These are phyloP conservation scores for Diaporthe vaccinii DNA, from an alignment of 2,329 filamentous ascomycete genomes.

Conservation along the genomic window DNA sequence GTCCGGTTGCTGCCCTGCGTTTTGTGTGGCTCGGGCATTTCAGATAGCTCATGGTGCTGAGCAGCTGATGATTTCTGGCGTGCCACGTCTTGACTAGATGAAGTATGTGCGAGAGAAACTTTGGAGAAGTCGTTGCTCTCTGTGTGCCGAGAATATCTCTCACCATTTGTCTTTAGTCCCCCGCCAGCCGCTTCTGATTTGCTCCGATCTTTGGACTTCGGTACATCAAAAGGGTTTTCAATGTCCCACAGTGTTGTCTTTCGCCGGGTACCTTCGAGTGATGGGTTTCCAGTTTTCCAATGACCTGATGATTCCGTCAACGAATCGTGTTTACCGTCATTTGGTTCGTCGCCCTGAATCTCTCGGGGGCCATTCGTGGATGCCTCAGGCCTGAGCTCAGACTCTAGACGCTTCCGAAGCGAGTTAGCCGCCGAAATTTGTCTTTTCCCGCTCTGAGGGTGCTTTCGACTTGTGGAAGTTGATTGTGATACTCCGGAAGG, in stretches of 20 bases:
- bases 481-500: not conserved
- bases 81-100: not conserved
- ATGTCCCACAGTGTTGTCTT: conserved; percentile 27
- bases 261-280: not conserved
- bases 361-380: not conserved
- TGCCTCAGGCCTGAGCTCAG: not conserved
- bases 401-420: conserved; percentile 25
- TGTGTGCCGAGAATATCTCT: not conserved
- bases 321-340: not conserved
- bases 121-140: not conserved
- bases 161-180: not conserved
- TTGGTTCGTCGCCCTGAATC: not conserved
- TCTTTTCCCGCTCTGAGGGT: not conserved
- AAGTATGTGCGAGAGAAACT: not conserved
- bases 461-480: not conserved
- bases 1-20: not conserved
- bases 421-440: not conserved
- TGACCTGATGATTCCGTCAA: not conserved
- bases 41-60: not conserved
- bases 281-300: not conserved
- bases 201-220: not conserved
- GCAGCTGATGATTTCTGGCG: not conserved
- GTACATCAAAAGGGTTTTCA: conserved; percentile 26
- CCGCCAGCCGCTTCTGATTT: not conserved
- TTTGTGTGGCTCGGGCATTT: not conserved